Conservation (phyloP, 2,329 filamentous ascomycete genomes). For the Harringtonia aguacate region DNA sequence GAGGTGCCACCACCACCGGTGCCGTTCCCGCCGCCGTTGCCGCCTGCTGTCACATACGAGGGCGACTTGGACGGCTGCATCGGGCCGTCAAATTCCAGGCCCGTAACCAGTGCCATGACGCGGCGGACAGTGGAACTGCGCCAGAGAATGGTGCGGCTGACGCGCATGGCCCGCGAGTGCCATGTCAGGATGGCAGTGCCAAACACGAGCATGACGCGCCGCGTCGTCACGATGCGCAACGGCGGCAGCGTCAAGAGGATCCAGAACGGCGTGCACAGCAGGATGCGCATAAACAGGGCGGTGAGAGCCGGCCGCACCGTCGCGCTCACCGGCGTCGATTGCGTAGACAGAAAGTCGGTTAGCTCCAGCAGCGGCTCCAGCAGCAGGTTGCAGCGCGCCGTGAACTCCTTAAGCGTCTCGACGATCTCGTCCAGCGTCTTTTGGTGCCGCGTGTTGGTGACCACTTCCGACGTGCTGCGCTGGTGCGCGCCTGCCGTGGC, state of each 20-base stretch:
- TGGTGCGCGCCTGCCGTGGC: constrained; percentile 26
- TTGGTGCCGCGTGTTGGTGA: constrained; percentile 62
- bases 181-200: constrained; percentile 83
- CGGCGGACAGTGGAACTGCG: constrained; percentile 66
- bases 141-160: constrained; percentile 83
- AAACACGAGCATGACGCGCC: constrained; percentile 70
- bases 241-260: constrained; percentile 67
- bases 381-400: constrained; percentile 81
- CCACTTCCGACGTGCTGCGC: constrained; percentile 33
- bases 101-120: constrained; percentile 63
- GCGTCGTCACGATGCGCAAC: constrained; percentile 74
- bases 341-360: constrained; percentile 88
- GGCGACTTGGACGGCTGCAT: constrained; percentile 18
- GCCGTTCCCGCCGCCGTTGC: constrained; percentile 12
- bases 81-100: constrained; percentile 57
- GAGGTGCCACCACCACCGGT: constrained; percentile 2
- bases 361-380: constrained; percentile 80
- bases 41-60: constrained; percentile 16
- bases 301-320: constrained; percentile 86
- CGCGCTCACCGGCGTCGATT: constrained; percentile 80
- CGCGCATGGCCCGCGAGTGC: constrained; percentile 79
- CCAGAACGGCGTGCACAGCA: constrained; percentile 85
- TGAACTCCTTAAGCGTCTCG: constrained; percentile 83
- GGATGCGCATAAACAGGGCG: constrained; percentile 76
- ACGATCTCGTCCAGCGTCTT: constrained; percentile 97